These are phyloP conservation scores for Ophiocordyceps australis DNA, from an alignment of 2,329 filamentous ascomycete species.

Conservation along the genomic window DNA sequence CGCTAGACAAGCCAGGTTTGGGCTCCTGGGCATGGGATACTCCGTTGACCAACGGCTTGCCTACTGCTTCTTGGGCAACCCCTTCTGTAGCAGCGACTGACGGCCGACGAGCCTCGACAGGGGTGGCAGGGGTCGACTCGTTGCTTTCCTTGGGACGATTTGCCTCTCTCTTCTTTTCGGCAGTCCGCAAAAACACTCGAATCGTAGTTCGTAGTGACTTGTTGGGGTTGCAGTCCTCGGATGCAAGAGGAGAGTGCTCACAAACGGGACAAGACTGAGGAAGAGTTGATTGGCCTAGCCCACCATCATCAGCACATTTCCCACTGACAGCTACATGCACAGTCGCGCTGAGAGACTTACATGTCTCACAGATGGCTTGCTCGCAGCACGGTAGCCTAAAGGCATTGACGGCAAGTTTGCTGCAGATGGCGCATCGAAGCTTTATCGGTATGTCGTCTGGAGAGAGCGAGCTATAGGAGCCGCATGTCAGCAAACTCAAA, in stretches of 20 bases:
- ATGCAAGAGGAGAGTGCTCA: conserved; percentile 74
- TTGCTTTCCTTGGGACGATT: conserved; percentile 31
- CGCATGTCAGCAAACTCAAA: too few species aligned
- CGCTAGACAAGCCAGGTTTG: too few species aligned
- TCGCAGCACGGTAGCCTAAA: conserved; percentile 90
- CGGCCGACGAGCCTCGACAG: conserved; percentile 20
- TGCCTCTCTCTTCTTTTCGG: conserved; percentile 74
- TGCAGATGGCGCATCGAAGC: conserved; percentile 86
- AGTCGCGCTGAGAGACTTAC: too few species aligned
- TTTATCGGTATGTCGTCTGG: conserved; percentile 89
- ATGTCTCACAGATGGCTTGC: conserved; percentile 79
- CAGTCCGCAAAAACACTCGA: conserved; percentile 75
- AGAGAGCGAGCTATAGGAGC: conserved; percentile 44
- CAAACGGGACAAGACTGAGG: conserved; percentile 78
- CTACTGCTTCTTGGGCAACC: conserved; percentile 5
- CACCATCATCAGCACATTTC: background rate
- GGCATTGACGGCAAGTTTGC: conserved; percentile 75
- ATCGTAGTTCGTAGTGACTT: conserved; percentile 87
- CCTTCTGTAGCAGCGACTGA: conserved; percentile 10
- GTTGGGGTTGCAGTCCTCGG: conserved; percentile 73
- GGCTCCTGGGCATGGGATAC: conserved; percentile 1
- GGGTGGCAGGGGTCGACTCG: conserved; percentile 18
- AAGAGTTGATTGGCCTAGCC: conserved; percentile 53
- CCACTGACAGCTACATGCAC: too few species aligned
- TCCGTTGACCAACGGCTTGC: conserved; percentile 1